These are phyloP conservation scores for Mycosphaerella arachidis DNA, from an alignment of 2,329 filamentous ascomycete genomes.

Conservation along the genomic window DNA sequence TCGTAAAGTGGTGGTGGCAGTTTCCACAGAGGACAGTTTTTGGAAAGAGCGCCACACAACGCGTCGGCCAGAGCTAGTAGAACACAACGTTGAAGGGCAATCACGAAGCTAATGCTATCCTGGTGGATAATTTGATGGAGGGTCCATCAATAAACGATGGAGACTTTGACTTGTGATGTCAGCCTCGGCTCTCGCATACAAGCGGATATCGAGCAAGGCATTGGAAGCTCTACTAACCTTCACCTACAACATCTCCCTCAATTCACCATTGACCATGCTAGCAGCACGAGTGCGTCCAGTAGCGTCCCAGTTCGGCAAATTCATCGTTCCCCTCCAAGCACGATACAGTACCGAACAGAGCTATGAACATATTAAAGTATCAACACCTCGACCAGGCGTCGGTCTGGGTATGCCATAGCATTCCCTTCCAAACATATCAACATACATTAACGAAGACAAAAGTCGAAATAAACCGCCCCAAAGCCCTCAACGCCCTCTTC, in stretches of 20 bases:
- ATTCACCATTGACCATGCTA: slow-evolving; percentile 23
- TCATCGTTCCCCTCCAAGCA: slow-evolving; percentile 53
- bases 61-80: neutral
- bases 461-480: slow-evolving; percentile 93
- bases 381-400: slow-evolving; percentile 80
- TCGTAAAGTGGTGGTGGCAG: neutral
- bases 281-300: slow-evolving; percentile 50
- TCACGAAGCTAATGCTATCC: neutral
- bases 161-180: neutral
- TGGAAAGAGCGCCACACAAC: neutral
- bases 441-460: slow-evolving; percentile 6
- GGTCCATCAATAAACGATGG: neutral
- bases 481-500: slow-evolving; percentile 89
- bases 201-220: neutral
- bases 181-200: neutral
- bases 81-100: neutral
- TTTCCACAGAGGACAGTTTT: neutral
- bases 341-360: slow-evolving; percentile 48
- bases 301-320: slow-evolving; percentile 56
- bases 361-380: slow-evolving; percentile 81
- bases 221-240: neutral
- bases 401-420: slow-evolving; percentile 63
- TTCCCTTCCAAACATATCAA: neutral
- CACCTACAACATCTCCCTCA: neutral
- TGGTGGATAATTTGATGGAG: neutral